Base-by-base conservation (phyloP, 2,329 filamentous ascomycete species). In the Apiospora sp. region DNA sequence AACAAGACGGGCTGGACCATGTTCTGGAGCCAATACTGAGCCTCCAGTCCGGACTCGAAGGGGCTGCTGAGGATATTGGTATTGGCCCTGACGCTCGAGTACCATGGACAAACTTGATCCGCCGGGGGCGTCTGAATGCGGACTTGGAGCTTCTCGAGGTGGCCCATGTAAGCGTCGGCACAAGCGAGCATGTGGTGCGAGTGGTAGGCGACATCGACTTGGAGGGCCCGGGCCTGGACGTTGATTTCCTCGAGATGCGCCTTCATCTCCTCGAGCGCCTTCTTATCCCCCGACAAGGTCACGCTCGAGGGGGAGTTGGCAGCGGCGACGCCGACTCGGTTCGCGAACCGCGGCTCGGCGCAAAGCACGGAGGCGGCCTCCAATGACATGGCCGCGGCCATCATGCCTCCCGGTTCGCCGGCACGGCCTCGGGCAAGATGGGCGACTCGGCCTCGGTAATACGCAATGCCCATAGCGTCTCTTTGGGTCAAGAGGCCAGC, bases 191-290 rank as follows among this genome's bases (percentile, higher is more conserved):
- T 88, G 74, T 87, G 86, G 1, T 80, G 81, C 0, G 86, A 88
- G 76, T 88, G 86, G 69, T 88, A 88, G 0, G 86, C 86, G 0
- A 81, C 85, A 64, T 87, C 84, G 0, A 88, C 82, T 2, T 75
- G 74, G 6, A 88, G 77, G 0, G 79, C 13, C 1, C 82, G 77
- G 0, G 80, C 79, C 69, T 84, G 84, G 67, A 76, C 81, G 1
- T 76, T 58, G 3, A 72, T 48, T 14, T 51, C 68, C 0, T 49
- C 64, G 3, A 80, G 72, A 34, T 76, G 43, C 2, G 74, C 69
- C n/a, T 75, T 70, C 5, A 77, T 77, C 16, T 71, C 44, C 4
- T 71, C 16, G 5, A 81, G 75, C n/a, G 64, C 70, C 10, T 77
- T 75, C 4, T 77, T 19, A 51, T 80, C 78, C 4, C 80, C 80